Evolutionary conservation across 78 protist species (phyloP).

Genomic region (Kipferlia bialata): DNA sequence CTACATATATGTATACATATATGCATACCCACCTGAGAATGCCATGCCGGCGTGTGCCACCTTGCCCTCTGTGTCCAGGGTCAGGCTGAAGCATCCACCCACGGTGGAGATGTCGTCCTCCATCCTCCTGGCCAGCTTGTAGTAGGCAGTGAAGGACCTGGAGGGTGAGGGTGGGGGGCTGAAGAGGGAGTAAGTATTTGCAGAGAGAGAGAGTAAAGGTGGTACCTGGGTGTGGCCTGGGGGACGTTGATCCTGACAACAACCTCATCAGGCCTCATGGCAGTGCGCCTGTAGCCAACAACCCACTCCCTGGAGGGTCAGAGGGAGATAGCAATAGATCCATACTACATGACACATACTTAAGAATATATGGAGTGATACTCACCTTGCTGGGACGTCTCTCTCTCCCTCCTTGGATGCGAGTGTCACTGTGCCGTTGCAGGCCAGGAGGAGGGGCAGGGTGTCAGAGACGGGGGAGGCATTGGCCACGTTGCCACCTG

Average conservation of each 20-base stretch:
- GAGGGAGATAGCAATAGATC: too few relatives aligned
- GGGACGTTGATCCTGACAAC: neutral
- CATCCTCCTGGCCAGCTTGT: neutral
- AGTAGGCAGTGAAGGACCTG: neutral
- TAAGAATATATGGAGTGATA: too few relatives aligned
- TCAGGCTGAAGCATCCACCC: neutral
- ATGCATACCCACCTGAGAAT: neutral
- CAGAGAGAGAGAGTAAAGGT: too few relatives aligned
- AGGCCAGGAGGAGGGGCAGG: slow-evolving; percentile 3
- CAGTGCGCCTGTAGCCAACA: neutral
- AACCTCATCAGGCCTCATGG: neutral
- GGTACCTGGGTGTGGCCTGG: too few relatives aligned
- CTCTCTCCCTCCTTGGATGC: neutral
- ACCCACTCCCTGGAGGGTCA: neutral
- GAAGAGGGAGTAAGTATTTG: too few relatives aligned
- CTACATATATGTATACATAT: too few relatives aligned
- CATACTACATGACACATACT: too few relatives aligned
- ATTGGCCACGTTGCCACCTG: slow-evolving; percentile 9
- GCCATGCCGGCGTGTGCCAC: neutral
- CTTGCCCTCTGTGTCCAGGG: neutral
- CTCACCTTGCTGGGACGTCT: neutral
- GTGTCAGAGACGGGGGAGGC: slow-evolving; percentile 5
- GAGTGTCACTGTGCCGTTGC: neutral
- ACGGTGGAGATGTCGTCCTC: slow-evolving; percentile 18
- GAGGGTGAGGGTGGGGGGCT: too few relatives aligned